phyloP scores from a whole-genome alignment of 192 early-diverging fungal genomes.

The Physocladia obscura region DNA sequence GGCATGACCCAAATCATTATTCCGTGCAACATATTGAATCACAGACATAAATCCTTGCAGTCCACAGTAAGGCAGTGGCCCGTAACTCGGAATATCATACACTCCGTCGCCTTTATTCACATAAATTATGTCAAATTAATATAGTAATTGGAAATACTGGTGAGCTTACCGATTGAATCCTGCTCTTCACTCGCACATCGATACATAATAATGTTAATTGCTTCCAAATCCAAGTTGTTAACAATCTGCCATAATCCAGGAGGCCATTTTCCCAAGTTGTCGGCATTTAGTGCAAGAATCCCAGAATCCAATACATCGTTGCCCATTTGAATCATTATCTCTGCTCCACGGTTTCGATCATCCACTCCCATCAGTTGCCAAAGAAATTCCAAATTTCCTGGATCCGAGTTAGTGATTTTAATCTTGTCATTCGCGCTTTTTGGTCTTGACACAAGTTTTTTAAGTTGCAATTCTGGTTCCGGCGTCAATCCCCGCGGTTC shows the following conservation, averaged over 20 bases:
- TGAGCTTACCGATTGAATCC: constrained; percentile 64
- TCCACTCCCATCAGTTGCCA: constrained; percentile 47
- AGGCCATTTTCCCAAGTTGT: constrained; percentile 36
- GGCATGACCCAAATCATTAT: constrained; percentile 91
- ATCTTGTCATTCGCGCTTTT: not conserved
- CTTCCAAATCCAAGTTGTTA: constrained; percentile 55
- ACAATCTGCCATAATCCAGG: constrained; percentile 63
- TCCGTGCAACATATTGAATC: constrained; percentile 72
- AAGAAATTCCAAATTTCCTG: constrained; percentile 36
- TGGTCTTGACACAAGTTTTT: not conserved
- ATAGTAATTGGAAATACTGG: not conserved
- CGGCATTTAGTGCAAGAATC: constrained; percentile 33
- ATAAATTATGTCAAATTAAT: too few relatives aligned
- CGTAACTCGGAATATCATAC: constrained; percentile 89
- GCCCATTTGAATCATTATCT: constrained; percentile 54
- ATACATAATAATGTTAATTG: constrained; percentile 86
- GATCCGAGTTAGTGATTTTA: not conserved
- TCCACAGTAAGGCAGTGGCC: constrained; percentile 82
- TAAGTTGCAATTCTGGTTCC: not conserved
- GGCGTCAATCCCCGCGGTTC: not conserved
- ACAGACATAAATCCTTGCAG: constrained; percentile 89
- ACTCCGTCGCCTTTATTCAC: constrained; percentile 60
- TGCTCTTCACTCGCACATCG: constrained; percentile 85
- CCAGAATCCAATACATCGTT: constrained; percentile 43
- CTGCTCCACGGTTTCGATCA: constrained; percentile 32